Base-by-base conservation (phyloP, 805 yeast species). In the Deakozyma indianensis region DNA sequence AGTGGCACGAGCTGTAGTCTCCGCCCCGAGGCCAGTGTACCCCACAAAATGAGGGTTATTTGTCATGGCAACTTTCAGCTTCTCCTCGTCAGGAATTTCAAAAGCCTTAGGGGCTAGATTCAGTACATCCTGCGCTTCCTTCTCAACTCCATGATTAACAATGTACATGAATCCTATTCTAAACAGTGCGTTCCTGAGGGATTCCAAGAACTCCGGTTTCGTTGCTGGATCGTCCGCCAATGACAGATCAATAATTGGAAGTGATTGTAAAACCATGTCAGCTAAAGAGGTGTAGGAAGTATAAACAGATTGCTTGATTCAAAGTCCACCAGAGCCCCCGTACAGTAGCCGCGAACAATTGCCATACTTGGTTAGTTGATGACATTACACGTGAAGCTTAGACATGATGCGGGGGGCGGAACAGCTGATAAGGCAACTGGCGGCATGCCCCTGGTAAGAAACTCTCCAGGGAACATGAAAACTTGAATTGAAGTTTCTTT, bases 1-100 rank as follows among this genome's bases (percentile, higher is more conserved):
- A 2, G 72, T 65, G 22, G 62, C 62, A 21, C 63, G 62, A 11
- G 76, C 75, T 0, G 82, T 76, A 44, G 73, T 69, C 53, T 77
- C 82, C 47, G 75, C 73, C 4, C 78, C 81, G 22, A 77, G 60
- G 29, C 68, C 60, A 24, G 76, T 70, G 63, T 70, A 78, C 3
- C 79, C 83, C 53, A 70, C 66, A 51, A 78, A 77, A 52, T 77
- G 80, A 3, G 77, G 76, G 49, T 73, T 74, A 51, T 67, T 64
- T 42, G 64, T 69, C 83, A 73, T 76, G 41, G 70, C 79, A 47
- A 68, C 65, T 41, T 61, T 60, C 41, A 50, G 48, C 57, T 74
- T 74, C 50, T 67, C 68, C 18, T 65, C 64, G 22, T 61, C 60
- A 1, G 78, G 75, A 24, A 73, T 58, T 0, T 62, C 66, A 52